A percentile compares a stretch with the other conserved stretches of the same genome.
phyloP scores from a whole-genome alignment of 495 filamentous ascomycete species.

The Stereocaulon alpinum region DNA sequence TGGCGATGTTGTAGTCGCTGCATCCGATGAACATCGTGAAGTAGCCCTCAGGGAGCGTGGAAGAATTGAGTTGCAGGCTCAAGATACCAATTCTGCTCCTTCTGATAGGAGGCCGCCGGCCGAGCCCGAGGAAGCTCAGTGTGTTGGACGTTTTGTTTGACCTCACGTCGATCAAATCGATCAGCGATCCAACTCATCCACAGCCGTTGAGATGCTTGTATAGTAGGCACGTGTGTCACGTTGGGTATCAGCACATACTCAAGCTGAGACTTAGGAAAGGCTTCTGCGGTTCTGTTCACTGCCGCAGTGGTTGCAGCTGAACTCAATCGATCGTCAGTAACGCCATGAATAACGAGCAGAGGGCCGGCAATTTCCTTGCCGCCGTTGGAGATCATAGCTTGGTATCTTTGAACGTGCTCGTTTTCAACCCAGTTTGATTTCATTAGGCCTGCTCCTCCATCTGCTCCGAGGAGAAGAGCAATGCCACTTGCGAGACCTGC shows the following conservation, averaged over 20 bases:
- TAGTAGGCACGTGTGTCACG: slow-evolving; percentile 26
- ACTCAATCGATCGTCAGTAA: neutral
- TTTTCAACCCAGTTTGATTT: no score
- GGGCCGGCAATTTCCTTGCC: neutral
- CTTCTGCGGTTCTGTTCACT: neutral
- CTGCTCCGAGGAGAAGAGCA: neutral
- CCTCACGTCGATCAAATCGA: slow-evolving; percentile 24
- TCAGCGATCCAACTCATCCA: slow-evolving; percentile 35
- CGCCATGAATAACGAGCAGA: neutral
- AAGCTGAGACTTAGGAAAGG: slow-evolving; percentile 17
- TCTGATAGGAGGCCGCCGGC: neutral
- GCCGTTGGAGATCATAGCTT: neutral
- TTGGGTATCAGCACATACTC: slow-evolving; percentile 26
- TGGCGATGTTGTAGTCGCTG: no score
- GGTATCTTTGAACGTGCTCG: neutral
- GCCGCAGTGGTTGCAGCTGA: neutral
- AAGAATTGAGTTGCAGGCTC: neutral
- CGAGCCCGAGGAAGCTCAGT: neutral
- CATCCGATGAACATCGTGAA: no score
- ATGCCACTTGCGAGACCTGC: neutral
- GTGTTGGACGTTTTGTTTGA: neutral
- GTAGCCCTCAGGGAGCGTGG: slow-evolving; percentile 1
- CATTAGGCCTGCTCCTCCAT: neutral
- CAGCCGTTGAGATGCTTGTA: slow-evolving; percentile 25
- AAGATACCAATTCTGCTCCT: slow-evolving; percentile 11